Conservation (phyloP, 371 early-diverging fungal genomes). For the Blastocladiella emersonii region DNA sequence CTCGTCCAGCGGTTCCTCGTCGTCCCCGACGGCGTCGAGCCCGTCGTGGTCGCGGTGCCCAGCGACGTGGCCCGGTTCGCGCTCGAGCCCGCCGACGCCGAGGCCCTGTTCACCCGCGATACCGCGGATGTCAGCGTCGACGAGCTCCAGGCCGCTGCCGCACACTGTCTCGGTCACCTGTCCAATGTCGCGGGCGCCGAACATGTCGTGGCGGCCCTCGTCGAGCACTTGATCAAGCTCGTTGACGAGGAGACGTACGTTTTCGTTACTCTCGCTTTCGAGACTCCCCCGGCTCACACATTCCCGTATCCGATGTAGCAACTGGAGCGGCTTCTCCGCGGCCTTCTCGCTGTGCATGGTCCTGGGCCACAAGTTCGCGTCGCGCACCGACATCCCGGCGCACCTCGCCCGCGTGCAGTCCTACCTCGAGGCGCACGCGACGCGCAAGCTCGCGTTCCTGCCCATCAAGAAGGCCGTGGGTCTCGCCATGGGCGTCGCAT, state of each 20-base stretch:
- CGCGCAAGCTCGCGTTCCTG: neutral
- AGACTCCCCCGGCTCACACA: no score
- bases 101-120: neutral
- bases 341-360: neutral
- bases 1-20: neutral
- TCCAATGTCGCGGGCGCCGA: neutral
- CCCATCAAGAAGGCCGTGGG: neutral
- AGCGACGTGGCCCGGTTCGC: no score
- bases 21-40: neutral
- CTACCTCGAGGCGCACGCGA: neutral
- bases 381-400: neutral
- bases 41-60: neutral
- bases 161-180: neutral
- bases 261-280: no score
- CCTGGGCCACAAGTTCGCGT: neutral
- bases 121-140: slow-evolving; percentile 1
- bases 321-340: neutral
- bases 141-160: neutral
- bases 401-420: neutral
- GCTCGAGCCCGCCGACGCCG: neutral
- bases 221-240: neutral
- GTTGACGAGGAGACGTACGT: neutral
- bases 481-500: neutral
- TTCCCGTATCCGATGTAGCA: neutral
- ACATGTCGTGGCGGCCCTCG: neutral